These are phyloP conservation scores for Symbiodinium pilosum DNA, from an alignment of 73 alveolate species.

Conservation along the genomic window DNA sequence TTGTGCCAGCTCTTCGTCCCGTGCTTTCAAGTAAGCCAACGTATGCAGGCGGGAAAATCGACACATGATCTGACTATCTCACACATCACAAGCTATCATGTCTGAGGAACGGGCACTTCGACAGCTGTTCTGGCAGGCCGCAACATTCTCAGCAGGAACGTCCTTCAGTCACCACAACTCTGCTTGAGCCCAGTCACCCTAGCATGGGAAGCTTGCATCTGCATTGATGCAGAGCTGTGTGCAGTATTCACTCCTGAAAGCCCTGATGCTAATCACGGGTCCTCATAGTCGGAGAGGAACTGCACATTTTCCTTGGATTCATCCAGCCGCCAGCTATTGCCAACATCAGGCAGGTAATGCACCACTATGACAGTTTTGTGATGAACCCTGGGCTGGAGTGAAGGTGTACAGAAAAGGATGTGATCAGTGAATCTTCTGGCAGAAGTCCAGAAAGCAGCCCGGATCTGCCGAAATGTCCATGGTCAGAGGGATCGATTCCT, in stretches of 20 bases:
- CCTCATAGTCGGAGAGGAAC: not conserved
- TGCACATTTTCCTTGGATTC: not conserved
- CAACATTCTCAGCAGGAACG: conserved; percentile 7
- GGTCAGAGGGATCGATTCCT: conserved; percentile 1
- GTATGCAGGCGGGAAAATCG: too few species aligned
- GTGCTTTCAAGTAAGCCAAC: too few species aligned
- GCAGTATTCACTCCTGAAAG: not conserved
- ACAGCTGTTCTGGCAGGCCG: conserved; percentile 36
- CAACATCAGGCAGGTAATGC: not conserved
- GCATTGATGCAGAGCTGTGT: not conserved
- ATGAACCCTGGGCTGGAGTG: too few species aligned
- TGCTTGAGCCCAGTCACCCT: not conserved
- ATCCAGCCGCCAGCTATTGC: not conserved
- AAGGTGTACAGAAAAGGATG: too few species aligned
- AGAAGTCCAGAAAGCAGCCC: conserved; percentile 18
- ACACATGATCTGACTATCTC: too few species aligned
- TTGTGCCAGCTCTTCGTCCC: too few species aligned
- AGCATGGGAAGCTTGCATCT: not conserved
- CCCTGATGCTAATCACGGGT: too few species aligned
- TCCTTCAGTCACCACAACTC: not conserved
- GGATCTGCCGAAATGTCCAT: conserved; percentile 12
- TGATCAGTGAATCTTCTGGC: not conserved
- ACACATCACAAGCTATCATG: too few species aligned
- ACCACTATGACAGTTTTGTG: too few species aligned
- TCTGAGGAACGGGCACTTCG: not conserved